A percentile compares a stretch with the other conserved stretches of the same genome.
These are phyloP conservation scores for Exserohilum turcica DNA, from an alignment of 2,329 filamentous ascomycete genomes.

Conservation along the genomic window DNA sequence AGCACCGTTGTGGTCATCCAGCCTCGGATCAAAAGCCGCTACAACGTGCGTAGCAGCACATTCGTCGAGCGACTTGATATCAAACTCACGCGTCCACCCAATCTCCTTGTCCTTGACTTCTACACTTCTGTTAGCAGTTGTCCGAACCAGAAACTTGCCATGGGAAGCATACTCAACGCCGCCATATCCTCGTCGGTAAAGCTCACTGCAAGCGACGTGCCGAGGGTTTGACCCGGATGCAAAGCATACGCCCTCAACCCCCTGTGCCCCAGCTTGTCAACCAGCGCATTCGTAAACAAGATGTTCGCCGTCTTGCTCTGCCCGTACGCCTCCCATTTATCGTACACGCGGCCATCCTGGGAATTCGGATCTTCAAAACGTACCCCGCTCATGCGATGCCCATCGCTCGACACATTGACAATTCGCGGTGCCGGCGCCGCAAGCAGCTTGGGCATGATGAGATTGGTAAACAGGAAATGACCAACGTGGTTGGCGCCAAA, in stretches of 20 bases:
- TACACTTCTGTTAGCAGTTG: conserved; percentile 1
- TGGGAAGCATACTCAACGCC: conserved; percentile 18
- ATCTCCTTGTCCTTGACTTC: conserved; percentile 24
- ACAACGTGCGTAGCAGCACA: conserved; percentile 39
- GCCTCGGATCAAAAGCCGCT: conserved; percentile 37
- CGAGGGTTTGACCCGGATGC: conserved; percentile 37
- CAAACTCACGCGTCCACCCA: conserved; percentile 28
- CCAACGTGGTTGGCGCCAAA: conserved; percentile 58
- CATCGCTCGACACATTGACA: conserved; percentile 51
- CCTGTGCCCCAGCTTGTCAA: conserved; percentile 25
- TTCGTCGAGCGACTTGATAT: conserved; percentile 35
- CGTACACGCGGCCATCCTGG: conserved; percentile 48
- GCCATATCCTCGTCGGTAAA: conserved; percentile 29
- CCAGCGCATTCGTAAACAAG: conserved; percentile 32
- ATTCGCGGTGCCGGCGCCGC: conserved; percentile 43
- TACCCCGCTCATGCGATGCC: conserved; percentile 48
- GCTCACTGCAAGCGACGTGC: conserved; percentile 29
- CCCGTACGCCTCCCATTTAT: conserved; percentile 54
- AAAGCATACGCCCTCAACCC: conserved; percentile 36
- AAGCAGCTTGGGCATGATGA: conserved; percentile 53
- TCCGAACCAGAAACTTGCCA: background rate
- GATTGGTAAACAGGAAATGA: conserved; percentile 54
- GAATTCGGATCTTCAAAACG: conserved; percentile 54
- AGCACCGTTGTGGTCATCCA: conserved; percentile 32
- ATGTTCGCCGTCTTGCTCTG: conserved; percentile 61